Evolutionary conservation across 345 rosid species (phyloP).

Genomic region (Anacardium occidentale): DNA sequence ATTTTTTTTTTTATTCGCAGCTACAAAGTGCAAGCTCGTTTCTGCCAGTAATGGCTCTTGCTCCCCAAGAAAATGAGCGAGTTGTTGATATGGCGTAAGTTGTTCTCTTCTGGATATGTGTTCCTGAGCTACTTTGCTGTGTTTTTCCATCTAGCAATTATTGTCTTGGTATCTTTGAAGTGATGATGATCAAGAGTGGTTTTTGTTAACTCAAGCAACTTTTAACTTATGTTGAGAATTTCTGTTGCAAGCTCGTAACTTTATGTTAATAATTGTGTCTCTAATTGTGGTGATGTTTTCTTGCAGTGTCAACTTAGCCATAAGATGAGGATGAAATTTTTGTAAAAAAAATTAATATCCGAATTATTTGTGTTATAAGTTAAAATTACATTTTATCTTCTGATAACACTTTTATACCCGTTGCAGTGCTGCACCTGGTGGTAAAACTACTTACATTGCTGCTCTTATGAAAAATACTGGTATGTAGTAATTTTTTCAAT

Average conservation of each 20-base stretch:
- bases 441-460: conserved; percentile 77
- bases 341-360: background rate
- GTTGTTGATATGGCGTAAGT: conserved; percentile 97
- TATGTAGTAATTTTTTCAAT: conserved; percentile 32
- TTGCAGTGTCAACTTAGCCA: background rate
- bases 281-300: background rate
- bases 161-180: background rate
- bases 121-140: background rate
- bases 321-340: background rate
- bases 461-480: conserved; percentile 88
- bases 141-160: background rate
- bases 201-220: background rate
- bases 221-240: background rate
- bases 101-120: background rate
- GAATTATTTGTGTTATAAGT: background rate
- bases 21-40: conserved; percentile 96
- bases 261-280: background rate
- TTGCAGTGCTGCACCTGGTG: conserved; percentile 95
- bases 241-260: background rate
- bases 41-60: conserved; percentile 98
- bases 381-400: background rate
- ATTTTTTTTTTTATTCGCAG: conserved; percentile 35
- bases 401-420: conserved; percentile 24
- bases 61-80: conserved; percentile 90
- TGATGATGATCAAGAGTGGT: too few relatives aligned